Evolutionary conservation across 805 yeast species (phyloP), one percentile per base, ranked within the genome.

Genomic region (Debaryomyces prosopidis): DNA sequence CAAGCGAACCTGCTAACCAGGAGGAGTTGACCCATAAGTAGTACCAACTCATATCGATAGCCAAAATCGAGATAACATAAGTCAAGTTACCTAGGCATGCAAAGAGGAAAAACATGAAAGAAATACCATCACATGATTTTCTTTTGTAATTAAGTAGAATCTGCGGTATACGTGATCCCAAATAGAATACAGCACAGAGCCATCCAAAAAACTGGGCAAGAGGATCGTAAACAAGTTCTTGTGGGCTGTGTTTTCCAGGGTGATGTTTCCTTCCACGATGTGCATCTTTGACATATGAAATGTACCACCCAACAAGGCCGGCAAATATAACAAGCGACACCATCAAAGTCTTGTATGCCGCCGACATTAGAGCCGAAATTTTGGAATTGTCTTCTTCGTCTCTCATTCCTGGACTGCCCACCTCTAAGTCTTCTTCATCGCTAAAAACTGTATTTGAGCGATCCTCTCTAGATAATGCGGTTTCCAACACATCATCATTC

Each of bases 11-110:
- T 4, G 90, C 82, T 45, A 92, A 73, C 99, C 99, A 92, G 18
- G 96, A 84, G 1, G 92, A 81, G 64, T 94, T 95, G 40, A 94
- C 84, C 52, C 87, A 60, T 27, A 92, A 60, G 54, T 89, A 92
- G 49, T 81, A 75, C 57, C 75, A 72, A 43, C 89, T 84, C 39
- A 84, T 71, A 52, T 89, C 88, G 35, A 87, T 84, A 37, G 87
- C 80, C 40, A 92, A 70, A 43, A 92, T 92, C 9, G 96, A 86
- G 11, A 88, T 77, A 34, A 94, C 96, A 57, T 90, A 94, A 0
- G 97, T 89, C 59, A 88, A 72, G 63, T 92, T 94, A 39, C 99
- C 99, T 45, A 92, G 71, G 63, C 97, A 90, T 16, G 99, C 98
- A 75, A 94, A 92, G 17, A 94, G 69, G 68, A 92, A 92, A 67